Base-by-base conservation (phyloP, 345 rosid species). In the Pseudoturritis turrita region DNA sequence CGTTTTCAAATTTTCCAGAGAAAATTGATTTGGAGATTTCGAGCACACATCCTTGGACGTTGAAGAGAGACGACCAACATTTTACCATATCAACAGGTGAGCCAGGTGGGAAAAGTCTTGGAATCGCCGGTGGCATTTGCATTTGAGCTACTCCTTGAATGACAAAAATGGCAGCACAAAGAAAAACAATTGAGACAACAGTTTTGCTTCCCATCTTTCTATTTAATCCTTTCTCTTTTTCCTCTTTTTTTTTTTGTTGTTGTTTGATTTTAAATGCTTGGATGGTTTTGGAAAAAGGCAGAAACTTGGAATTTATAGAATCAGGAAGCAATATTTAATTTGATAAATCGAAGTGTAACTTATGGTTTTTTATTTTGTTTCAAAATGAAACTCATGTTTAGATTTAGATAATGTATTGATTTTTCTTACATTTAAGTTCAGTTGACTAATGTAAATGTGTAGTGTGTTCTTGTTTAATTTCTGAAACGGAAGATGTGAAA, bases 61-160 rank as follows among this genome's bases (percentile, higher is more conserved):
- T 25, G 28, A 70, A 46, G 28, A 71, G 60, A 51, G 68, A 23
- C 7, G 69, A n/a, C 75, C 75, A 71, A 71, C 75, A 71, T 25
- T 61, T 60, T 15, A 50, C 28, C 7, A 60, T 18, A 71, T 60
- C 68, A 45, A 47, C 3, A 13, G 68, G 50, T 57, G 10, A 33
- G 1, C 59, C 68, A 22, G 10, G 37, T 35, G 8, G 60, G 10
- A 39, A 25, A 23, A 39, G 26, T 40, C 50, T 51, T 6, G 57
- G 45, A 3, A 25, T 2, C 3, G 15, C 13, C 1, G 37, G 74
- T 1, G 23, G 35, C 6, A 0, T 45, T 44, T 55, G 65, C 65
- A 23, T 9, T 13, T 31, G 55, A 44, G 73, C 56, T 3, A 45
- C 40, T 15, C 51, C 40, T 52, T 52, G 62, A 23, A 26, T 52